These are phyloP conservation scores for Aspergillus pseudonomiae DNA, from an alignment of 2,329 filamentous ascomycete genomes.

Conservation along the genomic window DNA sequence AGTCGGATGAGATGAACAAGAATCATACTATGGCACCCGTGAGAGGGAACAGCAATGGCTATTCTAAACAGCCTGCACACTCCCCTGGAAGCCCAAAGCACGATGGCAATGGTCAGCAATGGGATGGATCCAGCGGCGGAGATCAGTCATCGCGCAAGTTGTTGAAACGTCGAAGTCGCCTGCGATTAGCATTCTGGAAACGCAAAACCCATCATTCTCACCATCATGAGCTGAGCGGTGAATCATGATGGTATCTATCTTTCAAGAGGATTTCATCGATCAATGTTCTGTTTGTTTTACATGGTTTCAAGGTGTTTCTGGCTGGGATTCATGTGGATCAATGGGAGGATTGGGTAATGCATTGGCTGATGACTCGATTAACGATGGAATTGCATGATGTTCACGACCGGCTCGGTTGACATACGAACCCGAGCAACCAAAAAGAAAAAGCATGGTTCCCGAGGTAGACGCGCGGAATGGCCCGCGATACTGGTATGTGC, in stretches of 20 bases:
- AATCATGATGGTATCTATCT: constrained; percentile 28
- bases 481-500: not conserved
- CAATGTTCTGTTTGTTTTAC: constrained; percentile 11
- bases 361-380: constrained; percentile 28
- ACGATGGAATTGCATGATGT: constrained; percentile 34
- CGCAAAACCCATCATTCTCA: constrained; percentile 35
- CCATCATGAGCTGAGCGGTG: constrained; percentile 36
- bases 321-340: constrained; percentile 16
- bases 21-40: constrained; percentile 23
- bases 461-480: not conserved
- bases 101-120: constrained; percentile 23
- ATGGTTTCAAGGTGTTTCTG: constrained; percentile 19
- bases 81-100: constrained; percentile 30
- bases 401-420: constrained; percentile 30
- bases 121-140: constrained; percentile 25
- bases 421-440: constrained; percentile 7
- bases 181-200: constrained; percentile 47
- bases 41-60: constrained; percentile 27
- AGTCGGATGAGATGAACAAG: constrained; percentile 30
- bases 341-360: constrained; percentile 9
- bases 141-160: constrained; percentile 29
- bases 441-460: constrained; percentile 1
- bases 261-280: constrained; percentile 21
- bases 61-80: constrained; percentile 31
- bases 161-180: constrained; percentile 41